Percentiles rank a stretch among this genome's conserved stretches.
Conservation (phyloP, 129 eudicot species). For the Artemisia argyi region DNA sequence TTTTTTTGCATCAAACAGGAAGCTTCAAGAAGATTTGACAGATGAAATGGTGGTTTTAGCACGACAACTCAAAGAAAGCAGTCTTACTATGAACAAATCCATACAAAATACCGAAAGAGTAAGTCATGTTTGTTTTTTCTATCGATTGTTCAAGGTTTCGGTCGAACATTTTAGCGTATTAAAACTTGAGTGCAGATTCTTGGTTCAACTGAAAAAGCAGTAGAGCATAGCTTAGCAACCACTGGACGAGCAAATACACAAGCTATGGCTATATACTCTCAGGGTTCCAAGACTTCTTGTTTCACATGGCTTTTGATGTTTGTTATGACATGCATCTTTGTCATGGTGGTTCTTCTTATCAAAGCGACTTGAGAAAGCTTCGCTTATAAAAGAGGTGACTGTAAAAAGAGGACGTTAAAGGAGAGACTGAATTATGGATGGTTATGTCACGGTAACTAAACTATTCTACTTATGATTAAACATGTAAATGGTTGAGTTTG, state of each 20-base stretch:
- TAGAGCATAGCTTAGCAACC: constrained; percentile 90
- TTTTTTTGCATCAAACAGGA: constrained; percentile 39
- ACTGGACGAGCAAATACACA: constrained; percentile 70
- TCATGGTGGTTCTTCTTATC: constrained; percentile 91
- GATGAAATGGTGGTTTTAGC: constrained; percentile 96
- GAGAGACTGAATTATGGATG: background rate
- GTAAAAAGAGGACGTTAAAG: background rate
- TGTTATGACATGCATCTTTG: constrained; percentile 63
- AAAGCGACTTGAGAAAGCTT: constrained; percentile 50
- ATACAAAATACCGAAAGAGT: constrained; percentile 77
- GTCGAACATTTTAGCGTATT: too few relatives aligned
- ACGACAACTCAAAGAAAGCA: constrained; percentile 86
- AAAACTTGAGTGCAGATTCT: constrained; percentile 55
- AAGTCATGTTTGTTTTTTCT: constrained; percentile 18
- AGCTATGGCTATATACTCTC: constrained; percentile 56
- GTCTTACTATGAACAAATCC: constrained; percentile 79
- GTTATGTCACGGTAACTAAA: background rate
- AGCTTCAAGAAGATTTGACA: constrained; percentile 96
- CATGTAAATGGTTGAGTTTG: background rate
- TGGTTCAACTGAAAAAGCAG: constrained; percentile 90
- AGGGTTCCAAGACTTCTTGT: constrained; percentile 75
- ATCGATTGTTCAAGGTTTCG: too few relatives aligned
- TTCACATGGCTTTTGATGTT: constrained; percentile 69
- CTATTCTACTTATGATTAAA: background rate
- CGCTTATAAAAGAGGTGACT: background rate